These are phyloP conservation scores for Picocystis salinarum DNA, from an alignment of 139 green algal genomes.

Conservation along the genomic window DNA sequence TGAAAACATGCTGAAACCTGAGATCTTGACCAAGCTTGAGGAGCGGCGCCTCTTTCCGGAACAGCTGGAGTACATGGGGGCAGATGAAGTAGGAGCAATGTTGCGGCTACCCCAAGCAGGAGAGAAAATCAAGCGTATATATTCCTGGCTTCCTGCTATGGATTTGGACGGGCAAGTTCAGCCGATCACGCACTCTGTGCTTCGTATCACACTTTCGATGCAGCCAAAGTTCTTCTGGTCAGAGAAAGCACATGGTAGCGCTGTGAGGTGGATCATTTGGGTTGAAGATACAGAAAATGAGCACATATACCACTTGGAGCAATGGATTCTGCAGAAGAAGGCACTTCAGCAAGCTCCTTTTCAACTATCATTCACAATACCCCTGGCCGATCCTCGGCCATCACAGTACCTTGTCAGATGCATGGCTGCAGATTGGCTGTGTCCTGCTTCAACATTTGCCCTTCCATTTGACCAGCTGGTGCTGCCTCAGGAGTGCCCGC, in stretches of 20 bases:
- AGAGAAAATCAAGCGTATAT: slow-evolving; percentile 10
- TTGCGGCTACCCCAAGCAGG: slow-evolving; percentile 60
- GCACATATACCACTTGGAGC: slow-evolving; percentile 81
- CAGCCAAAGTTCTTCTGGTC: slow-evolving; percentile 37
- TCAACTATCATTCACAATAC: too few relatives aligned
- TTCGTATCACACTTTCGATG: slow-evolving; percentile 61
- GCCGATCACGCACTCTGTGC: slow-evolving; percentile 86
- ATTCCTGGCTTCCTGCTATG: slow-evolving; percentile 30
- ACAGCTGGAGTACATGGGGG: slow-evolving; percentile 59
- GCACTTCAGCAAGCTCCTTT: too few relatives aligned
- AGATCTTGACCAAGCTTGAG: slow-evolving; percentile 79
- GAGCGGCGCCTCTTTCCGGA: slow-evolving; percentile 44
- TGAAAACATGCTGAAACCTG: slow-evolving; percentile 24
- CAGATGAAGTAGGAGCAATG: slow-evolving; percentile 56
- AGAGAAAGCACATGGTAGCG: slow-evolving; percentile 36
- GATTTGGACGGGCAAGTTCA: slow-evolving; percentile 52
- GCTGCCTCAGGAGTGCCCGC: too few relatives aligned
- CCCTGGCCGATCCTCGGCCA: too few relatives aligned
- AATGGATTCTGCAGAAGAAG: slow-evolving; percentile 52
- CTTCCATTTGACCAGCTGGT: too few relatives aligned
- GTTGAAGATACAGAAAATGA: slow-evolving; percentile 85
- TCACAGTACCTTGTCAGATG: too few relatives aligned
- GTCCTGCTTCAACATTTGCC: too few relatives aligned
- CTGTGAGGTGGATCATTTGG: slow-evolving; percentile 60
- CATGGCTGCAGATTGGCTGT: too few relatives aligned